These are phyloP conservation scores for Haematococcus sp. DNA, from an alignment of 139 green algal genomes.

Conservation along the genomic window DNA sequence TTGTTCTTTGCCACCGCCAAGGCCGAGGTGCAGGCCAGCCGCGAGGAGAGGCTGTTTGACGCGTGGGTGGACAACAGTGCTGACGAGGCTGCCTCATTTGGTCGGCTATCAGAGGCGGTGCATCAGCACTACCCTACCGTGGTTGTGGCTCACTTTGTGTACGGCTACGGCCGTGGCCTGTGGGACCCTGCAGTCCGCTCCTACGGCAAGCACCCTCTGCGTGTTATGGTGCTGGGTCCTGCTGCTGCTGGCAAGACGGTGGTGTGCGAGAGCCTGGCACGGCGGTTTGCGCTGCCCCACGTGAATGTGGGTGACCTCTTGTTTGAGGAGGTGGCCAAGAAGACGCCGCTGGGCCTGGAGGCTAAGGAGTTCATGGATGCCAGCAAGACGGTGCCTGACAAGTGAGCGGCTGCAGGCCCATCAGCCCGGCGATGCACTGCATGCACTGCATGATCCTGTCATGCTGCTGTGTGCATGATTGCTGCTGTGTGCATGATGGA, in stretches of 20 bases:
- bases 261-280: conserved; percentile 40
- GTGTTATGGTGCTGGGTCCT: conserved; percentile 64
- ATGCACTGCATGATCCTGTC: too few species aligned
- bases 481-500: too few species aligned
- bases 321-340: conserved; percentile 50
- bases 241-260: conserved; percentile 66
- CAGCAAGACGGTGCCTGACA: conserved; percentile 66
- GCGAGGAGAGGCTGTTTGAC: conserved; percentile 40
- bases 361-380: conserved; percentile 67
- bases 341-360: conserved; percentile 51
- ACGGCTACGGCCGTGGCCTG: conserved; percentile 62
- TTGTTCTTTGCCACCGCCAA: conserved; percentile 47
- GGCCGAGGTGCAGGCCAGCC: conserved; percentile 30
- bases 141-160: conserved; percentile 52
- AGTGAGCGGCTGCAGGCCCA: conserved; percentile 28
- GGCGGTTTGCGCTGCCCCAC: conserved; percentile 44
- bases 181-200: conserved; percentile 58
- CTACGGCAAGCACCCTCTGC: conserved; percentile 58
- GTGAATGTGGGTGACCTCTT: conserved; percentile 64
- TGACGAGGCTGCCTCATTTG: conserved; percentile 35
- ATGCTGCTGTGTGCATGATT: too few species aligned
- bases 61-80: conserved; percentile 27
- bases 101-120: conserved; percentile 46
- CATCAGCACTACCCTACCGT: conserved; percentile 48
- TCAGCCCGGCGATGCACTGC: too few species aligned